These are phyloP conservation scores for Mucor lusitanicus DNA, from an alignment of 371 early-diverging fungal genomes.

Conservation along the genomic window DNA sequence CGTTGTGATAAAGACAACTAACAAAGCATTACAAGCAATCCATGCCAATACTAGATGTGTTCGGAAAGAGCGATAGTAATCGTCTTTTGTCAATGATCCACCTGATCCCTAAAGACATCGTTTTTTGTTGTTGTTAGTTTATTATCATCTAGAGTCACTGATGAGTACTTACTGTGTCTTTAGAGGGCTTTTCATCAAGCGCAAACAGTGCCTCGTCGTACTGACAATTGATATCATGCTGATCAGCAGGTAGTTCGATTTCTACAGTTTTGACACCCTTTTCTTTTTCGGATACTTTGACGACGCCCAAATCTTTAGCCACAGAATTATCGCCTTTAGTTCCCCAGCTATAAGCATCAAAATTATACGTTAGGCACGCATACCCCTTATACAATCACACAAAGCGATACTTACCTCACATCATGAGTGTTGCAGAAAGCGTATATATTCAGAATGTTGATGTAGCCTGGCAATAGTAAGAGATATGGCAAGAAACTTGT, in stretches of 20 bases:
- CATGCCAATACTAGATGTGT: constrained; percentile 81
- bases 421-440: constrained; percentile 77
- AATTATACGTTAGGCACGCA: too few species aligned
- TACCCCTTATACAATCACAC: neutral
- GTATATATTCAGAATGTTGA: constrained; percentile 70
- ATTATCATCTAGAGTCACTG: neutral
- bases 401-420: constrained; percentile 52
- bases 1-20: constrained; percentile 65
- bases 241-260: constrained; percentile 71
- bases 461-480: constrained; percentile 62
- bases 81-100: constrained; percentile 60
- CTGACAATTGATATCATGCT: constrained; percentile 69
- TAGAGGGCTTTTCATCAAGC: constrained; percentile 38
- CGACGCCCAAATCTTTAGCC: constrained; percentile 63
- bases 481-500: constrained; percentile 66
- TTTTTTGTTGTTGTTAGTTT: neutral
- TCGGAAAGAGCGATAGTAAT: constrained; percentile 86
- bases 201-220: constrained; percentile 72
- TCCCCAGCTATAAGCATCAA: constrained; percentile 71
- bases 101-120: neutral
- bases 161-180: neutral
- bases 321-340: constrained; percentile 86
- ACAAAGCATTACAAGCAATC: constrained; percentile 81
- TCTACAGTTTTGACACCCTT: constrained; percentile 48
- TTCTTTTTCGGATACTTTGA: constrained; percentile 54